These are phyloP conservation scores for Fusarium sp. DNA, from an alignment of 2,329 filamentous ascomycete species.

Conservation along the genomic window DNA sequence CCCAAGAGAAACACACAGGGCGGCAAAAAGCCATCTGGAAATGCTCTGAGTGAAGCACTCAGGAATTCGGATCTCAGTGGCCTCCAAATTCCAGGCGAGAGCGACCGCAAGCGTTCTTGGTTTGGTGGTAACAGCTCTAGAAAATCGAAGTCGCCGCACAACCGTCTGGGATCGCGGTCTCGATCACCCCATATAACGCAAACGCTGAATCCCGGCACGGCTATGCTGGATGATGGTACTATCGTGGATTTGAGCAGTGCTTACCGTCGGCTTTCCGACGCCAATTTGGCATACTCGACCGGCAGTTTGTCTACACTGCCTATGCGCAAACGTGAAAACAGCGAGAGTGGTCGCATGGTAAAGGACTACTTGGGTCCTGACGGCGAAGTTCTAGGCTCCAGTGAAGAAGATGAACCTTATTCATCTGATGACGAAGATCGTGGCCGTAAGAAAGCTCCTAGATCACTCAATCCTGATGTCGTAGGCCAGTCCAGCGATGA, in stretches of 20 bases:
- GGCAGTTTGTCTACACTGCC: slow-evolving; percentile 72
- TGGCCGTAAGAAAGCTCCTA: slow-evolving; percentile 67
- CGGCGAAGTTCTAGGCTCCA: slow-evolving; percentile 74
- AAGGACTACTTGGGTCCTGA: slow-evolving; percentile 76
- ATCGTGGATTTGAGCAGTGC: slow-evolving; percentile 75
- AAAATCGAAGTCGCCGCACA: slow-evolving; percentile 65
- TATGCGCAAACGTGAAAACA: slow-evolving; percentile 62
- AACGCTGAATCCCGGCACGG: slow-evolving; percentile 48
- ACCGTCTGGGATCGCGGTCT: slow-evolving; percentile 56
- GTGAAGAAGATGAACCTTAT: slow-evolving; percentile 74
- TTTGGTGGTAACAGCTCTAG: slow-evolving; percentile 52
- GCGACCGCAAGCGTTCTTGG: slow-evolving; percentile 55
- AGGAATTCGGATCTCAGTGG: slow-evolving; percentile 62
- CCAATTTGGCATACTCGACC: slow-evolving; percentile 71
- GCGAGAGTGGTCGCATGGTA: slow-evolving; percentile 66
- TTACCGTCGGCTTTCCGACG: slow-evolving; percentile 78
- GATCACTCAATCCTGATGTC: slow-evolving; percentile 57
- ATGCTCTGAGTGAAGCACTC: slow-evolving; percentile 64
- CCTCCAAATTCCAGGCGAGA: slow-evolving; percentile 61
- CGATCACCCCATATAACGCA: slow-evolving; percentile 49
- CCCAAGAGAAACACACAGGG: slow-evolving; percentile 65
- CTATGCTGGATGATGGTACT: slow-evolving; percentile 69
- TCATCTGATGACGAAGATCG: slow-evolving; percentile 76
- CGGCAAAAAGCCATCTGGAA: slow-evolving; percentile 51
- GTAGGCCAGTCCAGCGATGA: slow-evolving; percentile 52